Percentiles rank a stretch among this genome's conserved stretches.
These are phyloP conservation scores for Leptomonas pyrrhocoris DNA, from an alignment of 208 protist genomes.

Conservation along the genomic window DNA sequence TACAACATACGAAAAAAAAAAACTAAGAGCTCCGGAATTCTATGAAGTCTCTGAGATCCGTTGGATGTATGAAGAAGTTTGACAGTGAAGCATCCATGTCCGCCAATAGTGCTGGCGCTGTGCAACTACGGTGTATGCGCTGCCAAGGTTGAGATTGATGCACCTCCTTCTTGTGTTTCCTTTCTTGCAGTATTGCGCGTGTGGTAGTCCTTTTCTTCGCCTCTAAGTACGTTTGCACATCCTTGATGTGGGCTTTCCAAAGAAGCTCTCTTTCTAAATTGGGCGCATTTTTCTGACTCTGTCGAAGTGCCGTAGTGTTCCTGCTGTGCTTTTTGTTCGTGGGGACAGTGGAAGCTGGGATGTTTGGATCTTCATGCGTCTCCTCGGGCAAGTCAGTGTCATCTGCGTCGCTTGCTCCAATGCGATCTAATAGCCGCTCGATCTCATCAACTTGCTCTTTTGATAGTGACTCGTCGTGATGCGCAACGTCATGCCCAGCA, in stretches of 20 bases:
- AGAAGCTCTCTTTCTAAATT: background rate
- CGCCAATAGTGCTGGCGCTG: background rate
- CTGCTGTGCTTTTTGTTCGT: background rate
- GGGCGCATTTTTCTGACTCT: background rate
- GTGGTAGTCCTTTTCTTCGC: conserved; percentile 7
- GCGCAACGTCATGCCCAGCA: background rate
- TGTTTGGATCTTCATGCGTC: background rate
- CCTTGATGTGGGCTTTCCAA: conserved; percentile 21
- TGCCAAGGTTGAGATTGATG: background rate
- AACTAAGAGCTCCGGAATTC: conserved; percentile 6
- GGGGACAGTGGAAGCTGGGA: background rate
- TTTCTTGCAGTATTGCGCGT: conserved; percentile 12
- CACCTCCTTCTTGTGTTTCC: conserved; percentile 12
- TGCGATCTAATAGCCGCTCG: conserved; percentile 21
- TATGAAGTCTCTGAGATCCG: conserved; percentile 9
- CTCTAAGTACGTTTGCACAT: conserved; percentile 20
- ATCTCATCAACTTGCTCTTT: conserved; percentile 32
- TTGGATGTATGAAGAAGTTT: background rate
- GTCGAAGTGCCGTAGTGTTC: background rate
- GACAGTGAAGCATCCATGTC: background rate
- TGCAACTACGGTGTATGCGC: background rate
- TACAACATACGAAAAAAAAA: background rate
- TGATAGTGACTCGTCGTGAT: conserved; percentile 7
- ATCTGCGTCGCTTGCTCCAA: background rate
- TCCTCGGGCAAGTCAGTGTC: background rate